phyloP scores from a whole-genome alignment of 441 rosid species.

The Cnidoscolus chayamansa region DNA sequence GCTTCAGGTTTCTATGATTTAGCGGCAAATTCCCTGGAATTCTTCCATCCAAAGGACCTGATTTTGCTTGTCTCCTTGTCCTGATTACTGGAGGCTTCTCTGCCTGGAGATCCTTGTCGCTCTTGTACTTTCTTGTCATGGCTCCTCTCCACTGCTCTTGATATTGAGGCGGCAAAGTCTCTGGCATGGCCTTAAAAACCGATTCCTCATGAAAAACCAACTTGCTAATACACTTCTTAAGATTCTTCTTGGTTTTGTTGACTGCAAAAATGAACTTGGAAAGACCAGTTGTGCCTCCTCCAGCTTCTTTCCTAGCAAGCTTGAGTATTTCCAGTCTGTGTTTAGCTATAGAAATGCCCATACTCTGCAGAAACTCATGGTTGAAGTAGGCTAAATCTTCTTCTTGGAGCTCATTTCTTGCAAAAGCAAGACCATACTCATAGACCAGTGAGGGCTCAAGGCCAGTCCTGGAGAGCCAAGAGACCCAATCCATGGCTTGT shows the following conservation, averaged over 20 bases:
- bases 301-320: constrained; percentile 47
- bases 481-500: constrained; percentile 69
- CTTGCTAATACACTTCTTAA: constrained; percentile 40
- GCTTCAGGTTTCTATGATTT: constrained; percentile 36
- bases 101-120: constrained; percentile 26
- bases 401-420: constrained; percentile 52
- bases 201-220: constrained; percentile 34
- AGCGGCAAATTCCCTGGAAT: constrained; percentile 27
- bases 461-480: constrained; percentile 60
- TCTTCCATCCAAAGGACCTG: constrained; percentile 59
- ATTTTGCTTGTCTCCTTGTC: constrained; percentile 46
- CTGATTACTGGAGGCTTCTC: constrained; percentile 26
- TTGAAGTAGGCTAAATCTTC: constrained; percentile 61
- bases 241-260: constrained; percentile 39
- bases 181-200: constrained; percentile 30
- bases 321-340: constrained; percentile 77
- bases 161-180: constrained; percentile 21
- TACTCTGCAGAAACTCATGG: constrained; percentile 67
- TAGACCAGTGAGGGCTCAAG: constrained; percentile 63
- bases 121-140: constrained; percentile 32
- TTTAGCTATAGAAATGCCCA: constrained; percentile 67
- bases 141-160: constrained; percentile 29
- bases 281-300: constrained; percentile 22
- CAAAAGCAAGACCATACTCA: constrained; percentile 55
- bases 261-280: constrained; percentile 45